These are phyloP conservation scores for Microbotryomycetes sp. DNA, from an alignment of 1,284 basidiomycete species.

Conservation along the genomic window DNA sequence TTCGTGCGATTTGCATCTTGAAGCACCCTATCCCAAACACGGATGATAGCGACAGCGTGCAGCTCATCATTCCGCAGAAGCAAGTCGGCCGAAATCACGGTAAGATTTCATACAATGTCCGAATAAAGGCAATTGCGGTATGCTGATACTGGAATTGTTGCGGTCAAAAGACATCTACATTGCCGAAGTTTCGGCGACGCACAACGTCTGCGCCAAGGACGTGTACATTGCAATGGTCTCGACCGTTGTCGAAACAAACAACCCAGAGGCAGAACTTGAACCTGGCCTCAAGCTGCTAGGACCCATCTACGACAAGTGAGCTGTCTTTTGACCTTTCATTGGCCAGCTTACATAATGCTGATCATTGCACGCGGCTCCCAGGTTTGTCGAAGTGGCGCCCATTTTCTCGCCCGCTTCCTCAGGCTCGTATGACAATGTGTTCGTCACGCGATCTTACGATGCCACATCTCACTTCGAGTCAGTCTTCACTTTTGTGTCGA, in stretches of 20 bases:
- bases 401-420: slow-evolving; percentile 81
- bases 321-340: slow-evolving; percentile 11
- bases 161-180: slow-evolving; percentile 83
- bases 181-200: slow-evolving; percentile 90
- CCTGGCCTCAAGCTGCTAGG: slow-evolving; percentile 90
- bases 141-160: not conserved
- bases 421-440: slow-evolving; percentile 71
- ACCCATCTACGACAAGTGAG: slow-evolving; percentile 88
- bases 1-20: slow-evolving; percentile 94
- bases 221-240: slow-evolving; percentile 96
- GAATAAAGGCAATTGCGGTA: too few species aligned
- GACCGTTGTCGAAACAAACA: slow-evolving; percentile 92
- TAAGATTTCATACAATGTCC: slow-evolving; percentile 44
- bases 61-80: slow-evolving; percentile 99
- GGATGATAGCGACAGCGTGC: slow-evolving; percentile 86
- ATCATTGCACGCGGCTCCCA: slow-evolving; percentile 38
- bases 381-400: slow-evolving; percentile 82
- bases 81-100: slow-evolving; percentile 92
- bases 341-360: slow-evolving; percentile 4
- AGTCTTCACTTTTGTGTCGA: not conserved
- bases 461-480: slow-evolving; percentile 95
- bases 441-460: slow-evolving; percentile 95
- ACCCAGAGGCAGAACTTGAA: slow-evolving; percentile 83
- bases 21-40: slow-evolving; percentile 98
- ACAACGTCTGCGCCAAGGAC: slow-evolving; percentile 94